Base-by-base conservation (phyloP, 768 basidiomycete species). In the Favolaschia claudopus region DNA sequence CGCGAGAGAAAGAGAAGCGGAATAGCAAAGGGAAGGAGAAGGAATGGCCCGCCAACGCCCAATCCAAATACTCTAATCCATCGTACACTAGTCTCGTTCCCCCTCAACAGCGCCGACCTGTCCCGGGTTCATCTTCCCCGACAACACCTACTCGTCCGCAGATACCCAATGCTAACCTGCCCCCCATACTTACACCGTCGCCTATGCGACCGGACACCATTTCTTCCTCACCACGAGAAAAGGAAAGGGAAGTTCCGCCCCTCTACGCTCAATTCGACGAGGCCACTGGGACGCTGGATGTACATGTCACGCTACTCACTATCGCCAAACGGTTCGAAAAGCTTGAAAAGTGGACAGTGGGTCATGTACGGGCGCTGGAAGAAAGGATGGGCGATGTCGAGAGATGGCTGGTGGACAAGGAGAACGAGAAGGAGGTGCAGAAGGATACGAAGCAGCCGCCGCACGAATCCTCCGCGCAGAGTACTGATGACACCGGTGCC, bases 331-430 rank as follows among this genome's bases (percentile, higher is more conserved):
- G 93, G 20, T 94, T 95, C 57, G 93, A 95, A 72, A 95, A 95
- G 70, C 82, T 95, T 13, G 93, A 95, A 69, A 89, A 89, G 62
- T 95, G 93, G 93, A 89, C 92, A 0, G 91, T 95, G 3, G 87
- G 91, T 7, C 93, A 95, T 65, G 92, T 93, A 3, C 87, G 93
- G 51, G 93, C 93, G 2, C 76, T 95, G n/a, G 93, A 95, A 64
- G 93, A 94, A 19, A 84, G 93, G 29, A 95, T 95, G 92, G 86
- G 88, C 59, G 93, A 95, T 55, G 93, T 95, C n/a, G 93, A 95
- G 69, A 81, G 87, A 40, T 95, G 91, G 91, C 78, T 94, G 9
- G 92, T 94, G 6, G 92, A 93, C 60, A 92, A 89, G 69, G 92
- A 94, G 74, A 86, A 80, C 57, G 87, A 88, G 66, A 86, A 83